Percentiles rank a stretch among this genome's conserved stretches.
phyloP scores from a whole-genome alignment of 2,329 filamentous ascomycete genomes.

The Grosmannia serpens region DNA sequence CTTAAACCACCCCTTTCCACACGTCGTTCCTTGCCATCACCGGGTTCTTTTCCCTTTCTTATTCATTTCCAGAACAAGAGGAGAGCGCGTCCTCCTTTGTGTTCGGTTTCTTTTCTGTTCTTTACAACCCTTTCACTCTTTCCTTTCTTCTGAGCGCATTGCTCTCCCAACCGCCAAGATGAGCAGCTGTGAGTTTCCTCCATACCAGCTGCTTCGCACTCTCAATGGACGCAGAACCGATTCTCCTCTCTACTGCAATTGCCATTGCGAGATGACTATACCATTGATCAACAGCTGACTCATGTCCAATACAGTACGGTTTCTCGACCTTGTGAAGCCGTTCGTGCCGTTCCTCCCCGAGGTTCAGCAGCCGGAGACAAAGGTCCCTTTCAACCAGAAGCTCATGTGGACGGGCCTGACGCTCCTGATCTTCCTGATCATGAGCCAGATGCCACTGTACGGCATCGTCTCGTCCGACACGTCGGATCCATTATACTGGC shows the following conservation, averaged over 20 bases:
- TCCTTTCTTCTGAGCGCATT: neutral
- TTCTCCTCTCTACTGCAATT: too few relatives aligned
- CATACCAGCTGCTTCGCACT: neutral
- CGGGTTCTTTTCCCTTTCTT: neutral
- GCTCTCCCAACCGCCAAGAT: slow-evolving; percentile 15
- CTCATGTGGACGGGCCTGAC: slow-evolving; percentile 92
- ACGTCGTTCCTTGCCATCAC: slow-evolving; percentile 3
- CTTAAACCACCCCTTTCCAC: neutral
- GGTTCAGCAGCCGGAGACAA: slow-evolving; percentile 96
- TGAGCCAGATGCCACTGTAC: slow-evolving; percentile 99
- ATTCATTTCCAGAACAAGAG: slow-evolving; percentile 1
- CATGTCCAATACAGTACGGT: slow-evolving; percentile 58
- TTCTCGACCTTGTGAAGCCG: slow-evolving; percentile 98
- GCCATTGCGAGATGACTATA: neutral
- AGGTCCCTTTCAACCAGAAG: slow-evolving; percentile 98
- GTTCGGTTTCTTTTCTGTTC: neutral
- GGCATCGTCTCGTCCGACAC: slow-evolving; percentile 98
- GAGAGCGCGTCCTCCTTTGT: slow-evolving; percentile 1
- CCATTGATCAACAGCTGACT: neutral
- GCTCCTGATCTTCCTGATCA: slow-evolving; percentile 96
- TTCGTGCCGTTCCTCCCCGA: slow-evolving; percentile 99
- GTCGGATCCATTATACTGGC: slow-evolving; percentile 97
- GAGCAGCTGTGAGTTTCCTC: slow-evolving; percentile 25
- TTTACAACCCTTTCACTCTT: neutral
- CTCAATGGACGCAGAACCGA: neutral